These are phyloP conservation scores for Viridothelium virens DNA, from an alignment of 495 filamentous ascomycete genomes.

Conservation along the genomic window DNA sequence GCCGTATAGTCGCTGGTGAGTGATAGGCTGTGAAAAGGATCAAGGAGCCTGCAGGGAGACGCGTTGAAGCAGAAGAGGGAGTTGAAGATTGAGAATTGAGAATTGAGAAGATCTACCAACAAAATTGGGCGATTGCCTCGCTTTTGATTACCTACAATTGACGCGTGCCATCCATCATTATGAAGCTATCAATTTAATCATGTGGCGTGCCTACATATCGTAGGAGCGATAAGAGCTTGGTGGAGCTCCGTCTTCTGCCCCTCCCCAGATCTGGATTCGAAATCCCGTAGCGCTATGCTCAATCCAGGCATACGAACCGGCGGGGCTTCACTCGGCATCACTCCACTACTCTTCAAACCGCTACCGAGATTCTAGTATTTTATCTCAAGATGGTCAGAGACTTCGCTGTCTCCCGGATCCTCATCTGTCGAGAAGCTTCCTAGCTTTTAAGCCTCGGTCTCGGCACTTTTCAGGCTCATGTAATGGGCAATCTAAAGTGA, in stretches of 20 bases:
- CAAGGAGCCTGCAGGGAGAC: background rate
- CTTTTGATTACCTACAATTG: background rate
- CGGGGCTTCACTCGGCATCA: background rate
- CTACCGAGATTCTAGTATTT: too few species aligned
- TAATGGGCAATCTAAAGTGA: too few species aligned
- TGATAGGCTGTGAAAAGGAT: too few species aligned
- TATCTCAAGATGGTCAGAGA: too few species aligned
- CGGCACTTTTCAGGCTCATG: too few species aligned
- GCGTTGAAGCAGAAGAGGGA: background rate
- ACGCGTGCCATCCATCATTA: background rate
- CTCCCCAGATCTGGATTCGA: slow-evolving; percentile 12
- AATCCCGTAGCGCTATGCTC: background rate
- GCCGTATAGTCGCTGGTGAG: background rate
- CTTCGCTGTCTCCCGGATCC: too few species aligned
- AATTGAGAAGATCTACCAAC: slow-evolving; percentile 1
- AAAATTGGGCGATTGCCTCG: background rate
- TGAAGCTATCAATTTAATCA: background rate
- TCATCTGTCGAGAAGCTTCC: too few species aligned
- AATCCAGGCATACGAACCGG: slow-evolving; percentile 2
- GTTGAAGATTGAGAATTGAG: background rate
- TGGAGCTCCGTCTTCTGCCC: background rate
- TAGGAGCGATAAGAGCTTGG: slow-evolving; percentile 8
- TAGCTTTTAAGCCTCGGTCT: too few species aligned
- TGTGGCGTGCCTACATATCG: slow-evolving; percentile 1
- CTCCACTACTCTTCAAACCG: background rate